Evolutionary conservation across 148 eudicot genomes (phyloP), one percentile per base, ranked within the genome.

Genomic region (Amaranthus palmeri): DNA sequence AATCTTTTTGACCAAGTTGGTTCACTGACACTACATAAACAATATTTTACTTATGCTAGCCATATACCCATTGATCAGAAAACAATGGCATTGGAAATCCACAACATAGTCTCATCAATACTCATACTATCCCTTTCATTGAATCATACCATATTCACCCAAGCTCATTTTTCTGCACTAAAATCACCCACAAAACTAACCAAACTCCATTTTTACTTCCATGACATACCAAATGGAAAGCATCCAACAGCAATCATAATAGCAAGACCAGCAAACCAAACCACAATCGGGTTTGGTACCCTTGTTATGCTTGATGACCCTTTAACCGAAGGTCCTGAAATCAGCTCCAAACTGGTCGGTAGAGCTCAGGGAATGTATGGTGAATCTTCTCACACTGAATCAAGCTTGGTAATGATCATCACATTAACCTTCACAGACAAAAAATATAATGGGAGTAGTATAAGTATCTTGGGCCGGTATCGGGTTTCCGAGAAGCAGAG

Each of bases 341-440:
- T 18, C 0, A 57, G 70, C 13, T 86, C 92, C 3, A 80, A 73
- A 58, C 67, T 78, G 48, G 81, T 86, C 36, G 92, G 92, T 6
- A 69, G 88, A 74, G 89, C 92, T 46, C 85, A 88, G 46, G 92
- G 92, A 4, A 74, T 86, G 77, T 88, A 84, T 44, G 80, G 82
- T 1, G 41, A 70, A 52, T 62, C 86, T 5, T 65, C 85, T 4
- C 75, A 74, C 42, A 11, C 45, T 10, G 77, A 57, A 53, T n/a
- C 60, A 0, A 69, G 74, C 13, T 45, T 84, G 54, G 67, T 88
- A 13, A 84, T 86, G 89, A 75, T 61, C 15, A 57, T 84, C n/a
- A 86, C 77, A 4, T 82, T 84, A 14, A 51, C 55, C 10, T 84
- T 88, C 69, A 17, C 62, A 2, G 80, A 76, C 53, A 86, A 81